Base-by-base conservation (phyloP, 768 basidiomycete genomes). In the Leucocoprinus leucothites region DNA sequence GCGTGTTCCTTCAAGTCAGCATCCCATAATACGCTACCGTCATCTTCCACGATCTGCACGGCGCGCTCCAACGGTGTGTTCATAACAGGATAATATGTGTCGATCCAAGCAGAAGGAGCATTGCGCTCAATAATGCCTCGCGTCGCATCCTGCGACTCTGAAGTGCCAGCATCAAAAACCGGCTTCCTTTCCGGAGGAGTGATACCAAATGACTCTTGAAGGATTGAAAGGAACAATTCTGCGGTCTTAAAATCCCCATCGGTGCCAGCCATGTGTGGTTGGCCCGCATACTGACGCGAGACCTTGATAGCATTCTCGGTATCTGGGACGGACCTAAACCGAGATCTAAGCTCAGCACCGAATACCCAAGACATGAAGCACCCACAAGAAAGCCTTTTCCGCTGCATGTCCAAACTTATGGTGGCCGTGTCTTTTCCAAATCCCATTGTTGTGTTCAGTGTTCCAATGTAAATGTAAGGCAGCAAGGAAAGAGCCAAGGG, bases 21-120 rank as follows among this genome's bases (percentile, higher is more conserved):
- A 26, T 70, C 36, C 44, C 53, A 41, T 8, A 44, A 26, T 6
- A 40, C 26, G 2, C 38, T 47, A 19, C 51, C 44, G n/a, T 53
- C 42, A 11, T 55, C 42, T 13, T 57, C 48, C 3, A 61, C 18
- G 28, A 61, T 52, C 22, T 58, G 57, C 22, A 95, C 69, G 55
- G 78, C 79, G 44, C 85, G 80, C 48, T 86, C 81, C 8, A 87
- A 73, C 1, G 91, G 85, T 0, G 82, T 87, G 69, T 96, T 92
- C 74, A 96, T 71, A 40, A 94, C 76, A 1, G 95, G 94, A 69
- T 89, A 96, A 69, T 98, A 97, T 31, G 80, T 79, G 61, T 93
- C 90, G 56, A 93, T 84, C 91, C 91, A 94, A 54, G 87, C 89
- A 1, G 72, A 77, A 2, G 88, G 87, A 19, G 67, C 68, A 22